These are phyloP conservation scores for Ophiognomonia clavigignenti-juglandacearum DNA, from an alignment of 2,329 filamentous ascomycete genomes.

Conservation along the genomic window DNA sequence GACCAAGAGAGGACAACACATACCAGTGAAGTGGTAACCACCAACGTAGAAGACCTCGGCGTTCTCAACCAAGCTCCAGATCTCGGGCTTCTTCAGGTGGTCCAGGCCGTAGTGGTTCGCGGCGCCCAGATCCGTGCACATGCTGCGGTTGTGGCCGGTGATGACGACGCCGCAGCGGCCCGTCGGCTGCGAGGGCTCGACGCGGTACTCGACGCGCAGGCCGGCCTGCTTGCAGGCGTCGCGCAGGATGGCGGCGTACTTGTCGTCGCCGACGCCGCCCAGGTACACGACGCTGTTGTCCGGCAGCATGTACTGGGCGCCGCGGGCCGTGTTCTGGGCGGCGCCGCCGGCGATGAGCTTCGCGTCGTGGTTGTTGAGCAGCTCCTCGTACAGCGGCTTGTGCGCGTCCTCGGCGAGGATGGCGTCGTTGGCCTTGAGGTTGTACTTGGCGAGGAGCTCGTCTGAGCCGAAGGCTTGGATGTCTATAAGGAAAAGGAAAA, in stretches of 20 bases:
- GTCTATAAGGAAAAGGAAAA: conserved; percentile 45
- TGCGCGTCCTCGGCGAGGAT: conserved; percentile 95
- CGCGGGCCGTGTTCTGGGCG: conserved; percentile 94
- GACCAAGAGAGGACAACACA: conserved; percentile 9
- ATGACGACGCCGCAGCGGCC: conserved; percentile 96
- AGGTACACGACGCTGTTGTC: conserved; percentile 88
- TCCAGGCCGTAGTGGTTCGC: conserved; percentile 96
- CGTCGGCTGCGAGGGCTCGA: conserved; percentile 78
- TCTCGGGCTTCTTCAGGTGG: conserved; percentile 83
- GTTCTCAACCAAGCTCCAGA: conserved; percentile 88
- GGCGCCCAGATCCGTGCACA: conserved; percentile 92
- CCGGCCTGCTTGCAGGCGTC: conserved; percentile 84
- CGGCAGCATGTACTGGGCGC: conserved; percentile 92
- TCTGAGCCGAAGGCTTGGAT: conserved; percentile 86
- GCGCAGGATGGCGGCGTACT: conserved; percentile 84
- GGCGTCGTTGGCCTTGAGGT: conserved; percentile 91
- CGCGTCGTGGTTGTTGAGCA: conserved; percentile 85
- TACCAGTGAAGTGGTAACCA: conserved; percentile 87
- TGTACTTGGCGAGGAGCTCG: conserved; percentile 85
- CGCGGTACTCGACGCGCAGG: conserved; percentile 89
- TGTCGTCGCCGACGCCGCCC: conserved; percentile 91
- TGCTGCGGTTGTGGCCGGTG: conserved; percentile 89
- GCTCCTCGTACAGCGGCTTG: conserved; percentile 83
- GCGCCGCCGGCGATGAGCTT: conserved; percentile 95
- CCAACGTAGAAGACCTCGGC: conserved; percentile 90